Base-by-base conservation (phyloP, 257 asterid genomes). In the Echium plantagineum region DNA sequence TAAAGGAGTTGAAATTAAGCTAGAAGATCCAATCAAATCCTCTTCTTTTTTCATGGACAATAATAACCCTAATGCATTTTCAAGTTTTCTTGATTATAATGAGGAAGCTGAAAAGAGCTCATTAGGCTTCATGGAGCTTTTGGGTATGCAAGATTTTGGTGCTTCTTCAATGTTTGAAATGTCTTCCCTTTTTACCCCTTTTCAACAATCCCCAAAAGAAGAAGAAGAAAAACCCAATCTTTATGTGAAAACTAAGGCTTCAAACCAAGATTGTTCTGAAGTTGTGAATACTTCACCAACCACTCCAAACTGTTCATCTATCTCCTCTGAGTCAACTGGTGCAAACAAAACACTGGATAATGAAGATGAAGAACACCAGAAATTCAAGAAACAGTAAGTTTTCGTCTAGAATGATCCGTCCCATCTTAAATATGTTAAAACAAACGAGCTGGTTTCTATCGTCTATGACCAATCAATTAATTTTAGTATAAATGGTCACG, bases 241-340 rank as follows among this genome's bases (percentile, higher is more conserved):
- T 13, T 42, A 7, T 42, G 49, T 18, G 47, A 46, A 21, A 54
- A 6, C 42, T 18, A 17, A 16, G 17, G 9, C 7, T 38, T 28
- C 28, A 20, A 57, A 54, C 31, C 38, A 6, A 9, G 26, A 24
- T 15, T 9, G 42, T 19, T 48, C 77, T 9, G 56, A 65, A 2
- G 77, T 69, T 65, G 76, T 26, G 58, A 18, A 75, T 48, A 74
- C 77, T 69, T 69, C 81, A 42, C 94, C 94, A 5, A 60, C 82
- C 1, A 82, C 95, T 4, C 86, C 95, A 10, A 84, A 81, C 67
- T 76, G 66, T 15, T 82, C 88, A 31, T 80, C 95, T 1, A 77
- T 87, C 55, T 87, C 95, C 15, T 84, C 90, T 0, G 89, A 79
- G 46, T 80, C 83, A 3, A 71, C 66, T 60, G 85, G 66, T 53